phyloP scores from a whole-genome alignment of 2,329 filamentous ascomycete genomes.

The Ceratocystis cubensis region DNA sequence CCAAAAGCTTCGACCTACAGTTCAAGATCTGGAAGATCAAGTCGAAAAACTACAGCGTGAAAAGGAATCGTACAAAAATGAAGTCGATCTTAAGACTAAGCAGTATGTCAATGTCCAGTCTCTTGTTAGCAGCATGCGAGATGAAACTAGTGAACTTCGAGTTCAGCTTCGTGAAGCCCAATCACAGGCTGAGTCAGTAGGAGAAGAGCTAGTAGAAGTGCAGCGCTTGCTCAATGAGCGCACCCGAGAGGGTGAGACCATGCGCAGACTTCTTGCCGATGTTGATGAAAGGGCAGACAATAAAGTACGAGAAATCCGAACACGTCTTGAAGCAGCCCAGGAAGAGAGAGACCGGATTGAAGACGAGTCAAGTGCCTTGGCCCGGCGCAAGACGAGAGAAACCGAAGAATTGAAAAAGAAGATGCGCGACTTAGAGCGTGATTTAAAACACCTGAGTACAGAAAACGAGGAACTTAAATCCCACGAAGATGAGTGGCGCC shows the following conservation, averaged over 20 bases:
- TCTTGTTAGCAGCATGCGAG: conserved; percentile 80
- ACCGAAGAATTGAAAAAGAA: conserved; percentile 72
- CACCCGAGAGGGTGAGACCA: conserved; percentile 84
- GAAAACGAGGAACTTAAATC: conserved; percentile 69
- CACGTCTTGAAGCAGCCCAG: conserved; percentile 76
- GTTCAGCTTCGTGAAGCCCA: conserved; percentile 85
- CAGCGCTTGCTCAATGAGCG: conserved; percentile 77
- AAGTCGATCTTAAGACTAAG: conserved; percentile 69
- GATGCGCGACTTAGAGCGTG: conserved; percentile 68
- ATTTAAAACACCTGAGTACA: conserved; percentile 54
- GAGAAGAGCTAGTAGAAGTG: conserved; percentile 83
- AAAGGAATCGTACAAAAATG: conserved; percentile 56
- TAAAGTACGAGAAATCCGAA: conserved; percentile 77
- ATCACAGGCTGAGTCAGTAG: conserved; percentile 68
- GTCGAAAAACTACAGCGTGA: conserved; percentile 56
- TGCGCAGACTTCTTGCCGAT: conserved; percentile 77
- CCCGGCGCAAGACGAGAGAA: conserved; percentile 65
- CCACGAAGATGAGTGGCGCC: conserved; percentile 61
- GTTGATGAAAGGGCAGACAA: conserved; percentile 71
- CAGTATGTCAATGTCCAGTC: conserved; percentile 79
- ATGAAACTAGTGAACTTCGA: conserved; percentile 76
- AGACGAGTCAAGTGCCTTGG: conserved; percentile 71
- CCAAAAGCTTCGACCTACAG: conserved; percentile 47
- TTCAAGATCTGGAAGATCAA: conserved; percentile 61
- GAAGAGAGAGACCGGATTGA: conserved; percentile 89